Conservation (phyloP, 768 basidiomycete species). For the Lactarius deliciosus region DNA sequence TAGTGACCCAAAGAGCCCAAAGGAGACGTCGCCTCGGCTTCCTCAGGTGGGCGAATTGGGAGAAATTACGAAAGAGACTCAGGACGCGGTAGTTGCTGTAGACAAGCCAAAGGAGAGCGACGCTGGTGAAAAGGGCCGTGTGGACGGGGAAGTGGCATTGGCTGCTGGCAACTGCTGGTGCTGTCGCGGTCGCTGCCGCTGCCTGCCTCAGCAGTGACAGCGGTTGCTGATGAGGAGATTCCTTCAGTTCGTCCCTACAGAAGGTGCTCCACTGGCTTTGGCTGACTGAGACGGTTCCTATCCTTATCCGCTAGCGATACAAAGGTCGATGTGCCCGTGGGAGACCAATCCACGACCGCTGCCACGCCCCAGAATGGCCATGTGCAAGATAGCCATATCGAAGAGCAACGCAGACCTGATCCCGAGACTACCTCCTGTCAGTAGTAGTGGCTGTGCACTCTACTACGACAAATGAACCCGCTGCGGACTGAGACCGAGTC, state of each 20-base stretch:
- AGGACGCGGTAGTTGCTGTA: slow-evolving; percentile 30
- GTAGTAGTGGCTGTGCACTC: slow-evolving; percentile 29
- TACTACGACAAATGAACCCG: slow-evolving; percentile 37
- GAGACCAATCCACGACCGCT: slow-evolving; percentile 22
- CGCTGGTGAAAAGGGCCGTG: slow-evolving; percentile 9
- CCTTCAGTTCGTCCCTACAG: slow-evolving; percentile 8
- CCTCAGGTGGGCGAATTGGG: slow-evolving; percentile 67
- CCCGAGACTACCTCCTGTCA: slow-evolving; percentile 1
- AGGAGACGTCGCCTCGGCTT: slow-evolving; percentile 37
- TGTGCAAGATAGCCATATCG: not conserved
- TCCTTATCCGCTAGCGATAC: slow-evolving; percentile 25
- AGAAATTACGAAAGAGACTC: slow-evolving; percentile 45
- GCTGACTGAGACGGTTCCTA: slow-evolving; percentile 23
- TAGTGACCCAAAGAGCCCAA: slow-evolving; percentile 35
- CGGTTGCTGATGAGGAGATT: not conserved
- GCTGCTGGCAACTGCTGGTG: slow-evolving; percentile 30
- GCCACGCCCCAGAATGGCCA: slow-evolving; percentile 16
- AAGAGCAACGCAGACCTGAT: not conserved
- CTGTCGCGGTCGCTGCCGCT: slow-evolving; percentile 25
- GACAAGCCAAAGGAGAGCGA: slow-evolving; percentile 22
- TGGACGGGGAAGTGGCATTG: not conserved
- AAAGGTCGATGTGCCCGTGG: slow-evolving; percentile 28
- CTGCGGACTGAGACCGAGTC: slow-evolving; percentile 27
- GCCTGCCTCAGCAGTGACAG: slow-evolving; percentile 11
- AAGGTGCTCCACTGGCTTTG: slow-evolving; percentile 28